Base-by-base conservation (phyloP, 768 basidiomycete species). In the Suillus paluster region DNA sequence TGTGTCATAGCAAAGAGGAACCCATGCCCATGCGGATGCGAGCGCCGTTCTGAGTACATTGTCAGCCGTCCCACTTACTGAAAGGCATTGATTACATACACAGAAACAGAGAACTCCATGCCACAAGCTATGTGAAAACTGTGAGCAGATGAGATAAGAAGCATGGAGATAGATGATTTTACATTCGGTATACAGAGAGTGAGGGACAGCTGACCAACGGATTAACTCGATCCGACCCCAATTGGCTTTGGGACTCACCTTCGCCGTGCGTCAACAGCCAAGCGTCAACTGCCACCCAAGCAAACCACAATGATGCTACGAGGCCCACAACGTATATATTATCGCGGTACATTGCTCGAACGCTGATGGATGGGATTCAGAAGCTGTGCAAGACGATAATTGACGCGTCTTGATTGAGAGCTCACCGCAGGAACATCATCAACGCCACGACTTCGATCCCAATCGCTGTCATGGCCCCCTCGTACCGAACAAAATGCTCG, bases 191-290 rank as follows among this genome's bases (percentile, higher is more conserved):
- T n/a, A 11, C 25, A 54, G 25, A 21, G 11, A 5, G 34, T 68
- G 68, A 10, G 2, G 46, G 38, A 73, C 74, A 63, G 59, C 19
- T 57, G 27, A 39, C 39, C n/a, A 36, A 11, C 19, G 15, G 55
- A 42, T 64, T 5, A 33, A 34, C 62, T 45, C 58, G 60, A 57
- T 30, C 30, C 11, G 42, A 44, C n/a, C 45, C 27, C 27, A 46
- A 46, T 41, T 3, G 42, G n/a, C 7, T 19, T 42, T 42, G n/a
- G 30, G 19, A 70, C 84, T 11, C 62, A 88, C 88, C 76, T 75
- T 79, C 65, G 0, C 80, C 86, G 19, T 72, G 66, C 25, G 79
- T 77, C n/a, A 90, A 75, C 19, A 89, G 72, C 82, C 82, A 88
- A 1, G 78, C 76, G 61, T 84, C 86, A 63, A 84, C 68, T 2